A percentile compares a stretch with the other conserved stretches of the same genome.
phyloP scores from a whole-genome alignment of 192 early-diverging fungal genomes.

The Umbelopsis sp. region DNA sequence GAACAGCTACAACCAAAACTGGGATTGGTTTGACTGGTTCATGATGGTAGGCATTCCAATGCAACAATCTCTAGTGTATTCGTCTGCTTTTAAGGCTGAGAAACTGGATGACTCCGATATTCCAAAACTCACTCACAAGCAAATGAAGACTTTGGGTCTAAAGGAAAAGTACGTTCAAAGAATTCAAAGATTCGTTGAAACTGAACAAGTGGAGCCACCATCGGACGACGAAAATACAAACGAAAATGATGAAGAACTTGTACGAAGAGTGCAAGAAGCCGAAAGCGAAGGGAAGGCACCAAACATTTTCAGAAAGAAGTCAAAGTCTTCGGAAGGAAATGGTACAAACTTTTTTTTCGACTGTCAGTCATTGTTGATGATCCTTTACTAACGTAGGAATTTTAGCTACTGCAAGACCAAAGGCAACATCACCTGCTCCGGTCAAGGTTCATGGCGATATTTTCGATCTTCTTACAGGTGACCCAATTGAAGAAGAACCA shows the following conservation, averaged over 20 bases:
- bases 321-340: not conserved
- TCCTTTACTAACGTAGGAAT: conserved; percentile 11
- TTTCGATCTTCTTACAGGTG: conserved; percentile 37
- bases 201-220: conserved; percentile 51
- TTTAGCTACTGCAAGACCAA: conserved; percentile 39
- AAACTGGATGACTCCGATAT: conserved; percentile 83
- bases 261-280: conserved; percentile 79
- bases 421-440: conserved; percentile 47
- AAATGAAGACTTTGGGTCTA: conserved; percentile 77
- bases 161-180: conserved; percentile 84
- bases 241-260: conserved; percentile 62
- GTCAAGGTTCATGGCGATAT: conserved; percentile 51
- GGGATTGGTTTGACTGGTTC: conserved; percentile 96
- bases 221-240: conserved; percentile 42
- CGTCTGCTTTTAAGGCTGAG: conserved; percentile 83
- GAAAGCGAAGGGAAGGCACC: conserved; percentile 47
- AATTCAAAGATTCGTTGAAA: conserved; percentile 65
- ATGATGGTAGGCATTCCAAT: conserved; percentile 73
- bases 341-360: not conserved
- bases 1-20: conserved; percentile 66
- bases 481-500: conserved; percentile 22
- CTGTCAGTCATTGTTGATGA: not conserved
- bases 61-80: conserved; percentile 79
- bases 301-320: conserved; percentile 36
- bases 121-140: conserved; percentile 71